Evolutionary conservation across 2,329 filamentous ascomycete genomes (phyloP).

Genomic region (Pseudogymnoascus sp.): DNA sequence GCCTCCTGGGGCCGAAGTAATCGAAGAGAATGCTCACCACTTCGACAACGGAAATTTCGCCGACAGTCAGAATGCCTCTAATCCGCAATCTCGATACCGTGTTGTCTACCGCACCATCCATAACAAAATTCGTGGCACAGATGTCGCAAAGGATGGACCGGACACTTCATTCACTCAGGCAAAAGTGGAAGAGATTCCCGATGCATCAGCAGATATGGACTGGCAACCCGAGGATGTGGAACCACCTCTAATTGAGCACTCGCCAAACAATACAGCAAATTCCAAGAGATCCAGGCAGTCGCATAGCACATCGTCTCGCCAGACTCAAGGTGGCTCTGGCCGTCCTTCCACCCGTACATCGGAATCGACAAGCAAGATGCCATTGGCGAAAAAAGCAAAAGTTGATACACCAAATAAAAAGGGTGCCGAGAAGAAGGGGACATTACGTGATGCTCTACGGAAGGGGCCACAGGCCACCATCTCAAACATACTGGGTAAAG

Average conservation of each 20-base stretch:
- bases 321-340: constrained; percentile 15
- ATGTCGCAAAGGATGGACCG: constrained; percentile 27
- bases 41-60: constrained; percentile 14
- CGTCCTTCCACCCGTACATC: constrained; percentile 19
- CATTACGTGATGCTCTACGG: constrained; percentile 44
- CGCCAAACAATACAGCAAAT: constrained; percentile 17
- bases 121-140: constrained; percentile 40
- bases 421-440: constrained; percentile 37
- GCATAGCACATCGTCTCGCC: not conserved
- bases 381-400: constrained; percentile 27
- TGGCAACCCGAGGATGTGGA: not conserved
- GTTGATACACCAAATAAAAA: constrained; percentile 24
- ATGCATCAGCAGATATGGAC: not conserved
- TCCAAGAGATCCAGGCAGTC: constrained; percentile 26
- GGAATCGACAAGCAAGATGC: constrained; percentile 22
- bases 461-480: constrained; percentile 41
- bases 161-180: constrained; percentile 11
- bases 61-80: constrained; percentile 16
- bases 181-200: constrained; percentile 5
- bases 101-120: constrained; percentile 54
- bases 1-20: constrained; percentile 51
- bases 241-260: not conserved
- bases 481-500: constrained; percentile 43
- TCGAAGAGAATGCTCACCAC: constrained; percentile 39
- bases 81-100: constrained; percentile 18